Evolutionary conservation across 495 filamentous ascomycete species (phyloP), one percentile per base, ranked within the genome.

Genomic region (Podospora bellae-mahoneyi): DNA sequence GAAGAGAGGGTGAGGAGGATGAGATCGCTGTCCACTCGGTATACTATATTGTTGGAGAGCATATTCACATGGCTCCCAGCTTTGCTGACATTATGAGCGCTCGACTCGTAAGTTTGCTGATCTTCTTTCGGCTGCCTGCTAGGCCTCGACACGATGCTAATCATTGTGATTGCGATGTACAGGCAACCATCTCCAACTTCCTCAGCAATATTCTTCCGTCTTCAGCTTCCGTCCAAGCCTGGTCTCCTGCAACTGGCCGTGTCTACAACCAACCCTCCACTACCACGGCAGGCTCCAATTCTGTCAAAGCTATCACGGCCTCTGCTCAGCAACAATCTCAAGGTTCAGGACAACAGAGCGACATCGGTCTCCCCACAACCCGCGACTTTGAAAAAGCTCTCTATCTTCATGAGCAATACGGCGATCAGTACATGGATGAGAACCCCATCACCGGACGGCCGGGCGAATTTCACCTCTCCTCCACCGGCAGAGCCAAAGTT

Each of bases 391-490:
- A 88, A 64, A 89, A 95, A 66, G 85, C 89, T 0, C 86, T 92
- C 61, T 80, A 81, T 63, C 81, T 95, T 28, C 81, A 89, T 60
- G 77, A 88, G 18, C 83, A 84, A 48, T 89, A 88, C 66, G 87
- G 85, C 27, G 86, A 90, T 60, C 94, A 98, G 64, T 96, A 87
- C 77, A 93, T 95, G 87, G 93, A 99, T 77, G 93, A 97, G 76
- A 95, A 89, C 71, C 92, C 93, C 2, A 85, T 97, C 60, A 87
- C 90, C 1, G 94, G 94, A 59, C 89, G 91, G 72, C 94, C 94
- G 0, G 93, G 94, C 23, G 87, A 88, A n/a, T 96, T 97, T 78
- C 89, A 90, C 64, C 82, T 96, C 62, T 87, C 87, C 13, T 88
- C 83, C 32, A 86, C 87, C 4, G 84, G 85, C 2, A 78, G 84